phyloP scores from a whole-genome alignment of 345 rosid species.

The Murraya koenigii region DNA sequence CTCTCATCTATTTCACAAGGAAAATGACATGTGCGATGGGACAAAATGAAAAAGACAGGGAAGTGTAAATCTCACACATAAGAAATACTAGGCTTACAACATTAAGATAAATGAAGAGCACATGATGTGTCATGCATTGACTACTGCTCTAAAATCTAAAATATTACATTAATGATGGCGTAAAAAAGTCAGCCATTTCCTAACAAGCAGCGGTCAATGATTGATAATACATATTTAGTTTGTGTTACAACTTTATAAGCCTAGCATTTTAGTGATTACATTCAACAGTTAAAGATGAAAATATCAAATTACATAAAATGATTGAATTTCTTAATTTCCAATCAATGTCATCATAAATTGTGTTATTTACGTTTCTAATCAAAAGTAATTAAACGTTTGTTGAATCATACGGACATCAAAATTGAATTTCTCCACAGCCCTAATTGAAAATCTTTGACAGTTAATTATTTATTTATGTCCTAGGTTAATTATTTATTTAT shows the following conservation, averaged over 20 bases:
- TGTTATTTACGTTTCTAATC: neutral
- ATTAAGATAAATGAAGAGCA: too few relatives aligned
- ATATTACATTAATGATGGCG: neutral
- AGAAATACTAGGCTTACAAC: neutral
- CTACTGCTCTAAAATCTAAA: neutral
- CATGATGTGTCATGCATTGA: neutral
- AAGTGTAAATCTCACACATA: neutral
- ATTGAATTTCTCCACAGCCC: neutral
- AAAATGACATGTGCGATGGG: neutral
- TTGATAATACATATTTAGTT: neutral
- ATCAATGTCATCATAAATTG: neutral
- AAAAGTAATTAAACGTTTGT: neutral
- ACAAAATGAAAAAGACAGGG: neutral
- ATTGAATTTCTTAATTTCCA: neutral
- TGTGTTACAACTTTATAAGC: neutral
- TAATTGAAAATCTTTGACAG: neutral
- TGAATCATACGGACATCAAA: neutral
- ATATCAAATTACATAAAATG: neutral
- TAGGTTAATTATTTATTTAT: neutral
- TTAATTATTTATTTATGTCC: neutral
- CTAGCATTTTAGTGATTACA: neutral
- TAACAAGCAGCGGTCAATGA: too few relatives aligned
- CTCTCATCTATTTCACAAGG: neutral
- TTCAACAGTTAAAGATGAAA: neutral
- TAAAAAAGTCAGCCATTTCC: too few relatives aligned